Conservation (phyloP, 2,329 filamentous ascomycete genomes). For the Colletotrichum sp. region DNA sequence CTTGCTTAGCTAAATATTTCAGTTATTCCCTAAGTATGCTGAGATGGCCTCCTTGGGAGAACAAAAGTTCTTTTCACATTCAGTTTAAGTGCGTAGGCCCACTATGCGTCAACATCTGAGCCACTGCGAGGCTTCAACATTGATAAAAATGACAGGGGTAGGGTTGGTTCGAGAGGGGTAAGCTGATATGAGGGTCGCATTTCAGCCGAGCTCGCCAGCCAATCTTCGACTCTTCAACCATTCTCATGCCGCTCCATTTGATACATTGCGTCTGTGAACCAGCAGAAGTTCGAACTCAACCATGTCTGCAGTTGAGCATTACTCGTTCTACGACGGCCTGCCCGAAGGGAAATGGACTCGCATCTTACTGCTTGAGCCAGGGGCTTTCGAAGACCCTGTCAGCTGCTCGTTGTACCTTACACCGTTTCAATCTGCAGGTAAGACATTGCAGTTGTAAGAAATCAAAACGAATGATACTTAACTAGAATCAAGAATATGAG, state of each 20-base stretch:
- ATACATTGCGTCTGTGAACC: not conserved
- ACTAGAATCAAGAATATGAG: not conserved
- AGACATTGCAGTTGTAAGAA: rapidly evolving
- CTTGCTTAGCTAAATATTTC: not conserved
- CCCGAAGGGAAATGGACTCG: not conserved
- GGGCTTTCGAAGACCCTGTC: not conserved
- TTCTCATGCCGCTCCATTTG: not conserved
- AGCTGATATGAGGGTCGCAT: not conserved
- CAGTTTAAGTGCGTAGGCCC: not conserved
- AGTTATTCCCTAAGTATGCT: not conserved
- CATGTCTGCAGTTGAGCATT: not conserved
- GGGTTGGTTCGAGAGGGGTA: not conserved
- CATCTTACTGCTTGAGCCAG: not conserved
- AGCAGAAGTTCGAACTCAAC: not conserved
- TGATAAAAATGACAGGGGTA: not conserved
- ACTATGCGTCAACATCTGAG: not conserved
- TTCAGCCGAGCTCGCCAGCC: not conserved
- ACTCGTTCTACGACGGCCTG: not conserved
- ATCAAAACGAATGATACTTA: not conserved
- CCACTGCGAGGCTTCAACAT: not conserved
- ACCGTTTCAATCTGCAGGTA: not conserved
- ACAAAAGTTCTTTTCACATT: not conserved
- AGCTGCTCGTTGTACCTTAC: not conserved
- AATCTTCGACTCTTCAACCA: not conserved
- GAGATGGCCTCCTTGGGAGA: not conserved